Evolutionary conservation across 805 yeast species (phyloP).

Genomic region (Kurtzmaniella cleridarum): DNA sequence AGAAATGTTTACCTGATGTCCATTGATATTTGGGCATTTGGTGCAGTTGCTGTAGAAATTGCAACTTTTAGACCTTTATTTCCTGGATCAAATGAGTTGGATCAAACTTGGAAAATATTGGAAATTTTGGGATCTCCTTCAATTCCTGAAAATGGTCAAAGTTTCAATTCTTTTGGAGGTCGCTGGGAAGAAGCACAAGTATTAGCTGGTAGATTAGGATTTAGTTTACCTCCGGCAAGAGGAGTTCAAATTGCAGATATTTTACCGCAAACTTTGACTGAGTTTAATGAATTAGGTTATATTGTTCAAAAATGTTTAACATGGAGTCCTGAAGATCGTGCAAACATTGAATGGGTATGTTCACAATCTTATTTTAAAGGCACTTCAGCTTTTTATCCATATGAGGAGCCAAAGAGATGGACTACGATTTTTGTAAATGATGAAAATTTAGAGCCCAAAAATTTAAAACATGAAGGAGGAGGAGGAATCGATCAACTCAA

Average conservation of each 20-base stretch:
- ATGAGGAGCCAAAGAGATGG: constrained; percentile 11
- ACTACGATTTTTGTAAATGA: no score
- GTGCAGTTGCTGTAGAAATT: constrained; percentile 68
- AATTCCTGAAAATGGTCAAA: constrained; percentile 12
- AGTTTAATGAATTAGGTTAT: constrained; percentile 33
- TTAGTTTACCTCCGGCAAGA: constrained; percentile 48
- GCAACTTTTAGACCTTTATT: constrained; percentile 73
- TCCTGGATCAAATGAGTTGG: constrained; percentile 76
- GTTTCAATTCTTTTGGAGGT: constrained; percentile 55
- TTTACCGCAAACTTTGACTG: constrained; percentile 37
- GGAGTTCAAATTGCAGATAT: constrained; percentile 46
- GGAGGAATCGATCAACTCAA: background rate
- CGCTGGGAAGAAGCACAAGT: constrained; percentile 61
- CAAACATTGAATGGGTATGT: constrained; percentile 45
- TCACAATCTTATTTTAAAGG: constrained; percentile 50
- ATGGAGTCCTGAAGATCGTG: constrained; percentile 77
- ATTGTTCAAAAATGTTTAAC: constrained; percentile 47
- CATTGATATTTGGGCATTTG: constrained; percentile 84
- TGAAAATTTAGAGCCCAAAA: background rate
- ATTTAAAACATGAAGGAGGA: background rate
- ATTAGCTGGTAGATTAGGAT: constrained; percentile 50
- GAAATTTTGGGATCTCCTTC: constrained; percentile 72
- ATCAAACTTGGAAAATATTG: constrained; percentile 69
- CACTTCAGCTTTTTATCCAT: constrained; percentile 21
- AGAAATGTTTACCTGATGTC: constrained; percentile 60